These are phyloP conservation scores for Leptographium flavum DNA, from an alignment of 2,329 filamentous ascomycete genomes.

Conservation along the genomic window DNA sequence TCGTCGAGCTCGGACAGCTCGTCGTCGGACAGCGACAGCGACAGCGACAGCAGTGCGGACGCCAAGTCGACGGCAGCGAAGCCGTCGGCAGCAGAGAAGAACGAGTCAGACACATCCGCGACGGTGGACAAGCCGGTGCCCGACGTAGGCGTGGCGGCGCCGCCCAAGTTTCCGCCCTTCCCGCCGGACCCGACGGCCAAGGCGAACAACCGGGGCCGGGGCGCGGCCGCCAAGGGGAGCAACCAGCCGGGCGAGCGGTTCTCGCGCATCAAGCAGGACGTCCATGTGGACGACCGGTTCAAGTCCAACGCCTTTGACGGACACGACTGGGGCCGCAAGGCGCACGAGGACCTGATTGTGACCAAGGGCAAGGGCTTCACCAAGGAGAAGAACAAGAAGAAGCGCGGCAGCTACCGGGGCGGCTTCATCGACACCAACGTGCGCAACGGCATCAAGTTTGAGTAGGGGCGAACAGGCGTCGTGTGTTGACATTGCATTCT, in stretches of 20 bases:
- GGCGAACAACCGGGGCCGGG: constrained; percentile 26
- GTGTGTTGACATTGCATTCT: neutral
- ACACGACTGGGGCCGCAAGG: constrained; percentile 79
- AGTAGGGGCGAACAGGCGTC: constrained; percentile 21
- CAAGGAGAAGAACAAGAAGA: constrained; percentile 99
- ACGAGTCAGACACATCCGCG: constrained; percentile 25
- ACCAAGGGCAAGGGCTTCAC: constrained; percentile 96
- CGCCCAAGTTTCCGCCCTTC: constrained; percentile 30
- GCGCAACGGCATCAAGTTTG: constrained; percentile 86
- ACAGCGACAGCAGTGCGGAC: constrained; percentile 1
- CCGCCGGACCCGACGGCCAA: constrained; percentile 33
- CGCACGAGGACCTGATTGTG: constrained; percentile 75
- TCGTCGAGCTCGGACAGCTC: constrained; percentile 15
- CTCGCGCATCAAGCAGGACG: constrained; percentile 60
- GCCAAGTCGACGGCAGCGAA: constrained; percentile 10
- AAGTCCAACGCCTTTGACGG: constrained; percentile 62
- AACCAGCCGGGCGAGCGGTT: constrained; percentile 51
- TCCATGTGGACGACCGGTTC: constrained; percentile 53
- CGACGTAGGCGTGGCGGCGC: constrained; percentile 21
- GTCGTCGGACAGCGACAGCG: constrained; percentile 15
- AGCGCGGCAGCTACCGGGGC: constrained; percentile 78
- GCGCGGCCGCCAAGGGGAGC: constrained; percentile 5
- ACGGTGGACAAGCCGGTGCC: constrained; percentile 41
- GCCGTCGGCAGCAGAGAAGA: constrained; percentile 8
- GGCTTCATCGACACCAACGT: constrained; percentile 72